Percentiles rank a stretch among this genome's conserved stretches.
These are phyloP conservation scores for Botrytis sinoallii DNA, from an alignment of 2,329 filamentous ascomycete species.

Conservation along the genomic window DNA sequence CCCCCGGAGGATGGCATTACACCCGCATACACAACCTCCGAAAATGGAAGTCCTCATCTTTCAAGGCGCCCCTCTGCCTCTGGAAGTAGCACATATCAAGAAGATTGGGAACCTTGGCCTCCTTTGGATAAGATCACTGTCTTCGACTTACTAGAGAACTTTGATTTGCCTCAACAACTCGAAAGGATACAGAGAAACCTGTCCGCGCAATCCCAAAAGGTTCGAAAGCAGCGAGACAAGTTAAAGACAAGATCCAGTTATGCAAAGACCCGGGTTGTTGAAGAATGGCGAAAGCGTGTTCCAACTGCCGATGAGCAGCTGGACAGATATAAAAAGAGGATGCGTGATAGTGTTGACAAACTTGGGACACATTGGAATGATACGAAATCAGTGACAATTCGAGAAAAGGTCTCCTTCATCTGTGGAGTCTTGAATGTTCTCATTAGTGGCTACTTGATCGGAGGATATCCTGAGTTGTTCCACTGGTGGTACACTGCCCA, in stretches of 20 bases:
- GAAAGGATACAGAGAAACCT: slow-evolving; percentile 86
- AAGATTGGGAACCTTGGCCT: slow-evolving; percentile 83
- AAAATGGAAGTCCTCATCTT: slow-evolving; percentile 52
- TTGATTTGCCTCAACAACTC: slow-evolving; percentile 83
- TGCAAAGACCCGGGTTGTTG: slow-evolving; percentile 86
- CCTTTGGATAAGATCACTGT: slow-evolving; percentile 86
- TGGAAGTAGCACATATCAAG: slow-evolving; percentile 79
- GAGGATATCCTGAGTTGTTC: slow-evolving; percentile 79
- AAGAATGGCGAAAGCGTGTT: slow-evolving; percentile 84
- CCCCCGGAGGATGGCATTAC: slow-evolving; percentile 49
- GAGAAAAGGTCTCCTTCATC: slow-evolving; percentile 96
- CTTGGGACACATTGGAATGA: slow-evolving; percentile 84
- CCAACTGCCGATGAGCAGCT: slow-evolving; percentile 89
- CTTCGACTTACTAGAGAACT: slow-evolving; percentile 91
- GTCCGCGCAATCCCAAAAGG: slow-evolving; percentile 77
- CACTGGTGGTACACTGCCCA: slow-evolving; percentile 90
- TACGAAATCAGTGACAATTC: slow-evolving; percentile 78
- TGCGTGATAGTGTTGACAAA: slow-evolving; percentile 86
- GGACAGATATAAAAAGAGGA: slow-evolving; percentile 82
- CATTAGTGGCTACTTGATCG: slow-evolving; percentile 90
- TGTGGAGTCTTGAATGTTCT: slow-evolving; percentile 96
- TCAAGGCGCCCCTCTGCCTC: slow-evolving; percentile 81
- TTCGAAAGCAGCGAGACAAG: slow-evolving; percentile 77
- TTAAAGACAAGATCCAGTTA: slow-evolving; percentile 71
- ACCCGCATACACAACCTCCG: slow-evolving; percentile 47